Conservation (phyloP, 495 filamentous ascomycete species). For the Astrothelium subdiscretum region DNA sequence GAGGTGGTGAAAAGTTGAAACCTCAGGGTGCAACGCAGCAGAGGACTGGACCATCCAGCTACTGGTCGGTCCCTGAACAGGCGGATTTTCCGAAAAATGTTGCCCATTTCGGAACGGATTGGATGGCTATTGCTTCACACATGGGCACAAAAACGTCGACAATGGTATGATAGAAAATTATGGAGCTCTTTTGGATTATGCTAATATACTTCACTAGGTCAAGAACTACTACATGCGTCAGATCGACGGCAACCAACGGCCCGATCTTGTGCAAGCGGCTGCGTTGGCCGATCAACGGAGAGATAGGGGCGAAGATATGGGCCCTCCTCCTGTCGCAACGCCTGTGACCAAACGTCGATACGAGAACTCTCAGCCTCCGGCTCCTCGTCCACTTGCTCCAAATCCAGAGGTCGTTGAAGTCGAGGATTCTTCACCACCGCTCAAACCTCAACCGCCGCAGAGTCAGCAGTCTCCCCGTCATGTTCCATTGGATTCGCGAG, state of each 20-base stretch:
- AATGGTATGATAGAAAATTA: constrained; percentile 53
- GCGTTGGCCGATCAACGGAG: constrained; percentile 60
- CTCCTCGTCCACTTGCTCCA: constrained; percentile 50
- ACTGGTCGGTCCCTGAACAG: constrained; percentile 92
- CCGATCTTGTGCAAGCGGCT: constrained; percentile 58
- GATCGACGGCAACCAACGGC: constrained; percentile 50
- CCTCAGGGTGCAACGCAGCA: neutral
- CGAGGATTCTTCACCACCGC: constrained; percentile 32
- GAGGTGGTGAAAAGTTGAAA: neutral
- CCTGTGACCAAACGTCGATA: constrained; percentile 49
- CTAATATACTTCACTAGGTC: constrained; percentile 43
- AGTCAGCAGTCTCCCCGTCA: neutral
- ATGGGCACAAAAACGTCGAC: constrained; percentile 89
- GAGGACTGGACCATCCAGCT: constrained; percentile 57
- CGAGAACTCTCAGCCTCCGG: constrained; percentile 44
- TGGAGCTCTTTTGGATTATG: constrained; percentile 5
- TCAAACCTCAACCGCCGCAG: constrained; percentile 8
- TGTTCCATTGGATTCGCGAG: neutral
- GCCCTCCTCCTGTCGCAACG: constrained; percentile 50
- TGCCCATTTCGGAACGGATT: constrained; percentile 80
- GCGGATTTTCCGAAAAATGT: constrained; percentile 70
- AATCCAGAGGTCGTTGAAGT: constrained; percentile 42
- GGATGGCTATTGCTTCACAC: constrained; percentile 64
- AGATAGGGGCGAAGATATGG: constrained; percentile 54
- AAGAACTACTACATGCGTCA: constrained; percentile 83